phyloP scores from a whole-genome alignment of 106 monocot species.

The Chionographis japonica region DNA sequence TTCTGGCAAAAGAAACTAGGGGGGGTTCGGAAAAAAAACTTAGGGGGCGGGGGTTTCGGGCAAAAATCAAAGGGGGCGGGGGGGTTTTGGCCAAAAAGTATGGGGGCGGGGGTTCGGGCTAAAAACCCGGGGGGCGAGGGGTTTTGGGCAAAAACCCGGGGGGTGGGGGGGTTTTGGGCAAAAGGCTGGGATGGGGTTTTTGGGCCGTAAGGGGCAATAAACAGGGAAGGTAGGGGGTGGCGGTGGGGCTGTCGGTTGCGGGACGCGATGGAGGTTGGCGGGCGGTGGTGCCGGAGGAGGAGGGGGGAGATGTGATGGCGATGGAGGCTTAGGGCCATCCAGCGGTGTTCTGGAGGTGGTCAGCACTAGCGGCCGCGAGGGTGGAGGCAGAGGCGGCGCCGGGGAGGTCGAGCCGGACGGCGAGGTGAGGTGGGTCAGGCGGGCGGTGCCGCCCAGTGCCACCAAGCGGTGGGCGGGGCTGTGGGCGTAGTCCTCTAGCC shows the following conservation, averaged over 20 bases:
- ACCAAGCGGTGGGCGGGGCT: constrained; percentile 56
- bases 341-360: constrained; percentile 66
- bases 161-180: constrained; percentile 63
- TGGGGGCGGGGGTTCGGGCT: too few species aligned
- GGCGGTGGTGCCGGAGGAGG: constrained; percentile 66
- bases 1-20: too few species aligned
- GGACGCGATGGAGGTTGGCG: too few species aligned
- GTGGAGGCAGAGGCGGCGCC: constrained; percentile 16
- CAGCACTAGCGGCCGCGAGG: constrained; percentile 58
- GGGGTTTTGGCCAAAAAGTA: too few species aligned
- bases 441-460: constrained; percentile 26
- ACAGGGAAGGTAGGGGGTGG: constrained; percentile 49
- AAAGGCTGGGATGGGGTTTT: constrained; percentile 64
- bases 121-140: too few species aligned
- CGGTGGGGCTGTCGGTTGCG: too few species aligned
- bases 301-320: constrained; percentile 30
- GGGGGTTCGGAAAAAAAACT: too few species aligned
- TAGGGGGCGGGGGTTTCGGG: too few species aligned
- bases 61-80: too few species aligned
- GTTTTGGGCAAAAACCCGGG: too few species aligned
- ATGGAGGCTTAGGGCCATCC: constrained; percentile 69
- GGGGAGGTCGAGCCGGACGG: constrained; percentile 50
- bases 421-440: constrained; percentile 41
- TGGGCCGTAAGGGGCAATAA: constrained; percentile 30
- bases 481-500: constrained; percentile 37